Percentiles rank a stretch among this genome's conserved stretches.
Conservation (phyloP, 768 basidiomycete genomes). For the Cantharellus anzutake region DNA sequence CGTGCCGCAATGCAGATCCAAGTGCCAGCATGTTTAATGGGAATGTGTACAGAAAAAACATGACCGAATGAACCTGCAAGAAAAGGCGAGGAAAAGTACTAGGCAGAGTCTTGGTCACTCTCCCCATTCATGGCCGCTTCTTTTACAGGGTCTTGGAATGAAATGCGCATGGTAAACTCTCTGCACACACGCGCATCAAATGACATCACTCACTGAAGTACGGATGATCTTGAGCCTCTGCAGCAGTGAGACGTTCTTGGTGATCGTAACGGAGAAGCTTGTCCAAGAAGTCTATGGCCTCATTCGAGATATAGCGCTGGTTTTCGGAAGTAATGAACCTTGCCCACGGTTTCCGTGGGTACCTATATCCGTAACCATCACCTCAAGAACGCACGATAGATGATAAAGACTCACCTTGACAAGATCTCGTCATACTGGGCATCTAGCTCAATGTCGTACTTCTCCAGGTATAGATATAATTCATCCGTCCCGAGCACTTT, state of each 20-base stretch:
- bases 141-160: conserved; percentile 7
- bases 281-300: conserved; percentile 48
- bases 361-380: conserved; percentile 18
- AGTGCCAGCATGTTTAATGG: no score
- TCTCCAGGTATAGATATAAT: conserved; percentile 38
- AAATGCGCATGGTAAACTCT: background rate
- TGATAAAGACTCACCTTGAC: conserved; percentile 18
- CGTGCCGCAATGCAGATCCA: no score
- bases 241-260: conserved; percentile 44
- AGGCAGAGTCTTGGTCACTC: background rate
- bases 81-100: background rate
- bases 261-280: conserved; percentile 52
- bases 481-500: conserved; percentile 49
- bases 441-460: conserved; percentile 48
- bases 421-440: conserved; percentile 39
- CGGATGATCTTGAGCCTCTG: conserved; percentile 44
- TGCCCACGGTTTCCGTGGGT: conserved; percentile 46
- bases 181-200: conserved; percentile 1
- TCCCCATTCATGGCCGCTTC: background rate
- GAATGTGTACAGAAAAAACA: no score
- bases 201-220: conserved; percentile 32
- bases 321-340: conserved; percentile 40
- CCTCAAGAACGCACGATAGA: background rate
- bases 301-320: conserved; percentile 36
- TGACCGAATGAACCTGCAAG: background rate